Base-by-base conservation (phyloP, 768 basidiomycete species). In the Kwoniella botswanensis region DNA sequence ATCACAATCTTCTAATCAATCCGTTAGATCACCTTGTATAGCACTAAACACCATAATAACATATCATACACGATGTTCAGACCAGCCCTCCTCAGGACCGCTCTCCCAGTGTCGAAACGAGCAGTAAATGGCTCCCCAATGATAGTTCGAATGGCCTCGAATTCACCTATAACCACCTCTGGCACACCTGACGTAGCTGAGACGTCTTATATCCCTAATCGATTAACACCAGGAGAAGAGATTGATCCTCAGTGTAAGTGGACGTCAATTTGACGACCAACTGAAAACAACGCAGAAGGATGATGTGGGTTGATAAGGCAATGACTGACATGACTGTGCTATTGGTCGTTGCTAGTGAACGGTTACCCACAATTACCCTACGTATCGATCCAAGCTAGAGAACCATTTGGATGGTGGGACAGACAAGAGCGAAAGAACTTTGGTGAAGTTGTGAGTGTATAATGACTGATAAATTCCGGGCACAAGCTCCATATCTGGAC, bases 391-490 rank as follows among this genome's bases (percentile, higher is more conserved):
- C 84, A 85, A 67, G 65, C 74, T 53, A 73, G 85, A 44, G 69
- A 71, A 42, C 78, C 85, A 11, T 71, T 73, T 55, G 81, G 82
- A 52, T 86, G 84, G 84, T 84, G 83, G 84, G 85, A 86, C 71
- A 58, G 73, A 56, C 85, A 86, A 70, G 84, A 85, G 71, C 76
- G 85, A 26, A 78, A 79, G 70, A 84, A 85, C 80, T 84, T 82
- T 72, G 82, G 82, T 52, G 85, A 85, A 72, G 80, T 82, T 35
- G 84, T 85, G 41, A 71, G 84, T 76, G 11, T 60, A 17, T 21
- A 4, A 15, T 67, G 7, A 18, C 59, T 24, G 21, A 65, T 64
- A 50, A 0, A 18, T 54, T 52, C 63, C 15, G 21, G 17, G 63
- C 11, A 24, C 18, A 11, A 3, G 18, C 11, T 64, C 21, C 4